phyloP scores from a whole-genome alignment of 192 early-diverging fungal species.

The Entomortierella beljakovae region DNA sequence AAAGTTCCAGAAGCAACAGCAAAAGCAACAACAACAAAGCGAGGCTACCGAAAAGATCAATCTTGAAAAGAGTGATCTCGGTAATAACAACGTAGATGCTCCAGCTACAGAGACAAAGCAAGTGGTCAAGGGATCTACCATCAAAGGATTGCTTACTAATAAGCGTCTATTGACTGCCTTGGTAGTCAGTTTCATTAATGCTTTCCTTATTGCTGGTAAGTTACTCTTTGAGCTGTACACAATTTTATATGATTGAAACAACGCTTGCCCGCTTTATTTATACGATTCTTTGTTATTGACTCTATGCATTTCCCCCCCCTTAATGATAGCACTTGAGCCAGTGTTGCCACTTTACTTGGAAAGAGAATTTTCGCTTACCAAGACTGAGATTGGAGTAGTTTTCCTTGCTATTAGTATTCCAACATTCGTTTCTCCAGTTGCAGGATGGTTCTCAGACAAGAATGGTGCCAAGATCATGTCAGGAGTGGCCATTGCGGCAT shows the following conservation, averaged over 20 bases:
- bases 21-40: conserved; percentile 2
- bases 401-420: conserved; percentile 55
- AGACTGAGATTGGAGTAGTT: conserved; percentile 52
- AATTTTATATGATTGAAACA: too few species aligned
- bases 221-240: not conserved
- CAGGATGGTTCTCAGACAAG: conserved; percentile 58
- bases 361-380: conserved; percentile 42
- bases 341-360: conserved; percentile 53
- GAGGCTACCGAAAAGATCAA: conserved; percentile 5
- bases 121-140: conserved; percentile 19
- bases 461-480: conserved; percentile 56
- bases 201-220: conserved; percentile 39
- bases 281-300: not conserved
- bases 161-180: conserved; percentile 27
- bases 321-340: conserved; percentile 44
- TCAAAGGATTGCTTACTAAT: conserved; percentile 15
- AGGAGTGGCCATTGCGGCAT: conserved; percentile 15
- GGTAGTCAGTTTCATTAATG: conserved; percentile 29
- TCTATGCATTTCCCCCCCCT: conserved; percentile 5
- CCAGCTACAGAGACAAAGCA: not conserved
- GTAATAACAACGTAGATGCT: not conserved
- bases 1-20: conserved; percentile 21
- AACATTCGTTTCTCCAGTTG: conserved; percentile 45
- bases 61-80: not conserved
- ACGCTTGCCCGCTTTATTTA: too few species aligned